Evolutionary conservation across 2,329 filamentous ascomycete species (phyloP).

Genomic region (Aspergillus alliaceus): DNA sequence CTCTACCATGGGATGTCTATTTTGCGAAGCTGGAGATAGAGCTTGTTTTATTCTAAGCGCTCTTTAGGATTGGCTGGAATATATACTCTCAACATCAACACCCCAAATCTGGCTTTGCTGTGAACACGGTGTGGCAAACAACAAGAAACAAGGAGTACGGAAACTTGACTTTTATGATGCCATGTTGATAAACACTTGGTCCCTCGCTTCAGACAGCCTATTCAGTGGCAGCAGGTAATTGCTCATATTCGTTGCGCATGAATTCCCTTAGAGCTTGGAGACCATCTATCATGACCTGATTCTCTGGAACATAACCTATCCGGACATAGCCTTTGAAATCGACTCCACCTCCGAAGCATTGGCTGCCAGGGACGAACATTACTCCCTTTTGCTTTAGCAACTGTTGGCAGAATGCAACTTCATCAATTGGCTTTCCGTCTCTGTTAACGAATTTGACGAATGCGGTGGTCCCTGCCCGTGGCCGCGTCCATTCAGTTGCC

Average conservation of each 20-base stretch:
- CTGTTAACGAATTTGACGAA: constrained; percentile 65
- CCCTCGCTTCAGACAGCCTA: background rate
- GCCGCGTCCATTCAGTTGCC: constrained; percentile 65
- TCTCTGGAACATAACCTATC: constrained; percentile 72
- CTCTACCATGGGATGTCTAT: constrained; percentile 22
- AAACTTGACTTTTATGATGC: background rate
- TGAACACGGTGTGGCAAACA: background rate
- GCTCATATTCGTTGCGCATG: constrained; percentile 54
- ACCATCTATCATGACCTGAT: constrained; percentile 63
- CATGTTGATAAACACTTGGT: background rate
- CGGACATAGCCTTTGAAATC: constrained; percentile 73
- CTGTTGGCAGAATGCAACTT: constrained; percentile 66
- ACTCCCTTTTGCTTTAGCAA: constrained; percentile 67
- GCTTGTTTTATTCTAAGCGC: constrained; percentile 24
- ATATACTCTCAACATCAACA: no score
- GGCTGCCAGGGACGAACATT: constrained; percentile 69
- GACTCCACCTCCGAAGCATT: constrained; percentile 64
- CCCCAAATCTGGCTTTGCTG: background rate
- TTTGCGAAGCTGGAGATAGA: constrained; percentile 21
- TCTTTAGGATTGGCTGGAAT: background rate
- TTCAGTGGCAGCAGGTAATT: constrained; percentile 31
- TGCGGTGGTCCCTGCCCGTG: constrained; percentile 73
- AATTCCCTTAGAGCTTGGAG: constrained; percentile 56
- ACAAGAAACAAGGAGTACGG: background rate
- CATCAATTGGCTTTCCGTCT: constrained; percentile 62